Evolutionary conservation across 768 basidiomycete genomes (phyloP).

Genomic region (Sutorius australiensis): DNA sequence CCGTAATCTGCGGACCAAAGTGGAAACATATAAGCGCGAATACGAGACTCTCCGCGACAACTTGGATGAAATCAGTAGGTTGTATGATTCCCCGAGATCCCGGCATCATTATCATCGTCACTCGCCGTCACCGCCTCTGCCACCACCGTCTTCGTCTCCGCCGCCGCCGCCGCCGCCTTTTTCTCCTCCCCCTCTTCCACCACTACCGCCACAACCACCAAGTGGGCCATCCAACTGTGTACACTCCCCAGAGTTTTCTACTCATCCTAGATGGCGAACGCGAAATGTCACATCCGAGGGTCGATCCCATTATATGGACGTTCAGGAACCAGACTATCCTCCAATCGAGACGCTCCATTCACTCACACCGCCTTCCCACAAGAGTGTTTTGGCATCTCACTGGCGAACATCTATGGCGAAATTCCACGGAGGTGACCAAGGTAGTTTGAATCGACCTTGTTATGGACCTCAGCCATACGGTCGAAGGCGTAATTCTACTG

Average conservation of each 20-base stretch:
- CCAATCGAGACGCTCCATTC: conserved; percentile 17
- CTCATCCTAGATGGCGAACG: conserved; percentile 19
- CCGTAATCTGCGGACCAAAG: conserved; percentile 4
- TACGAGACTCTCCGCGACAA: conserved; percentile 2
- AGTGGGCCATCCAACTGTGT: conserved; percentile 1
- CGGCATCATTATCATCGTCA: background rate
- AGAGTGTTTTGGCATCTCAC: background rate
- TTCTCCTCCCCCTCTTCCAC: background rate
- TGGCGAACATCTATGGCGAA: conserved; percentile 9
- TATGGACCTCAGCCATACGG: background rate
- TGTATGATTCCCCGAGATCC: background rate
- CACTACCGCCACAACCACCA: background rate
- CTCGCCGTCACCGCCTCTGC: background rate
- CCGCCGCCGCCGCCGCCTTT: background rate
- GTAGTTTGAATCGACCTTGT: background rate
- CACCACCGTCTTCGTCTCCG: background rate
- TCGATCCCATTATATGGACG: background rate
- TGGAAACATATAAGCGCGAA: conserved; percentile 8
- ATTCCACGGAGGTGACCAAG: background rate
- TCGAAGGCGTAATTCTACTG: conserved; percentile 4
- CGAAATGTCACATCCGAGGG: background rate
- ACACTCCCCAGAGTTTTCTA: background rate
- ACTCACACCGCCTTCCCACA: conserved; percentile 7
- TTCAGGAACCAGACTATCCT: conserved; percentile 8
- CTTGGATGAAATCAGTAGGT: conserved; percentile 11